Percentiles rank a stretch among this genome's conserved stretches.
Evolutionary conservation across 1,284 basidiomycete species (phyloP).

Genomic region (Austropuccinia psidii): DNA sequence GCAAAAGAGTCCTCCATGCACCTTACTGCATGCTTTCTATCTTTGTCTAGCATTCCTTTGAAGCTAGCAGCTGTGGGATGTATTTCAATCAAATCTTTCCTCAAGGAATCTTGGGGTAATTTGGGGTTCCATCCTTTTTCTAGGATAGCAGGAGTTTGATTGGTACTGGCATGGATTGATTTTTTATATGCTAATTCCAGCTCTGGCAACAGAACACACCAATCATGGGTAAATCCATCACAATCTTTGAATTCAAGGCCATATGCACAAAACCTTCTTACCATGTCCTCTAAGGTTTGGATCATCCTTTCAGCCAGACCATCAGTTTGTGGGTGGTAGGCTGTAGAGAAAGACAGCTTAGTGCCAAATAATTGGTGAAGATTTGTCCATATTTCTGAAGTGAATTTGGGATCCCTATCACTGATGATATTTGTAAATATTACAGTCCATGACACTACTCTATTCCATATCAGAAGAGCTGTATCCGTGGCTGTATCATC

Average conservation of each 20-base stretch:
- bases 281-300: slow-evolving; percentile 43
- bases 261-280: slow-evolving; percentile 37
- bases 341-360: slow-evolving; percentile 50
- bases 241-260: slow-evolving; percentile 1
- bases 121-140: too few relatives aligned
- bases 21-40: too few relatives aligned
- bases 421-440: slow-evolving; percentile 50
- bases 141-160: slow-evolving; percentile 15
- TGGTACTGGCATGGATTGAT: background rate
- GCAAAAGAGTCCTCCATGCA: too few relatives aligned
- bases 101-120: too few relatives aligned
- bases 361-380: slow-evolving; percentile 48
- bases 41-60: too few relatives aligned
- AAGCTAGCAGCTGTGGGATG: too few relatives aligned
- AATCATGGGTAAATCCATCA: slow-evolving; percentile 14
- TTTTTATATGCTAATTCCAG: slow-evolving; percentile 33
- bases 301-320: slow-evolving; percentile 38
- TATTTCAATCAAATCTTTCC: too few relatives aligned
- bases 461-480: background rate
- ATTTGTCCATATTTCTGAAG: slow-evolving; percentile 50
- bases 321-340: slow-evolving; percentile 51
- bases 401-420: slow-evolving; percentile 51
- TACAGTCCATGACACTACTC: slow-evolving; percentile 39
- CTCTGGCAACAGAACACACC: slow-evolving; percentile 9
- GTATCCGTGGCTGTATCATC: background rate